phyloP scores from a whole-genome alignment of 2,329 filamentous ascomycete species.

The Trichophyton rubrum region DNA sequence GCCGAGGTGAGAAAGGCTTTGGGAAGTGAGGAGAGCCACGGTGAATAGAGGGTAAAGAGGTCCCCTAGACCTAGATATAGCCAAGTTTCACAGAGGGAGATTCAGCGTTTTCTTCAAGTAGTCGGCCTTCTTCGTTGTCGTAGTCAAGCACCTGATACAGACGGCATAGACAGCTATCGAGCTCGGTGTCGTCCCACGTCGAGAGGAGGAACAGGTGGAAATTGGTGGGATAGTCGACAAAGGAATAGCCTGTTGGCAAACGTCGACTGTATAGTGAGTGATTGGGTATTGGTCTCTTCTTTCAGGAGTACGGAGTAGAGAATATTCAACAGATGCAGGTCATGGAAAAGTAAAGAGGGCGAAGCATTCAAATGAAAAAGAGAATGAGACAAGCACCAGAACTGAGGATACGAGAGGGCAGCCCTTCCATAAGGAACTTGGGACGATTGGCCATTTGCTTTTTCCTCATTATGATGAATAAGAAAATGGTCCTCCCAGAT shows the following conservation, averaged over 20 bases:
- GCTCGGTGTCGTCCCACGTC: not conserved
- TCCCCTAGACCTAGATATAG: not conserved
- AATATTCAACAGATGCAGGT: constrained; percentile 2
- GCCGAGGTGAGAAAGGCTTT: constrained; percentile 20
- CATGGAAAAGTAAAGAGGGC: constrained; percentile 1
- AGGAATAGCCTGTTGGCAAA: not conserved
- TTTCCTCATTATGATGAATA: constrained; percentile 4
- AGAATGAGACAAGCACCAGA: not conserved
- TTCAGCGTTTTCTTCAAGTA: not conserved
- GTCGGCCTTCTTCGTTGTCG: not conserved
- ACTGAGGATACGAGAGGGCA: constrained; percentile 4
- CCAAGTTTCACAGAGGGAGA: not conserved
- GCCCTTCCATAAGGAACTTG: constrained; percentile 3
- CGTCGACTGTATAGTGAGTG: not conserved
- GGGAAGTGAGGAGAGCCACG: constrained; percentile 31
- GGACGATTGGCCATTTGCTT: constrained; percentile 3
- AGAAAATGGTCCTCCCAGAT: constrained; percentile 2
- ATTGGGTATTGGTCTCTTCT: constrained; percentile 2
- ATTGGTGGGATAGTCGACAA: not conserved
- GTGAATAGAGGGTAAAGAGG: constrained; percentile 14
- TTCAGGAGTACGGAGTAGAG: not conserved
- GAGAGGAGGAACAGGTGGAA: not conserved
- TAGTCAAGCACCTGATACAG: not conserved
- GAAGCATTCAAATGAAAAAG: constrained; percentile 3
- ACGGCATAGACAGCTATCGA: not conserved